These are phyloP conservation scores for Ilex paraguariensis DNA, from an alignment of 305 asterid genomes.

Conservation along the genomic window DNA sequence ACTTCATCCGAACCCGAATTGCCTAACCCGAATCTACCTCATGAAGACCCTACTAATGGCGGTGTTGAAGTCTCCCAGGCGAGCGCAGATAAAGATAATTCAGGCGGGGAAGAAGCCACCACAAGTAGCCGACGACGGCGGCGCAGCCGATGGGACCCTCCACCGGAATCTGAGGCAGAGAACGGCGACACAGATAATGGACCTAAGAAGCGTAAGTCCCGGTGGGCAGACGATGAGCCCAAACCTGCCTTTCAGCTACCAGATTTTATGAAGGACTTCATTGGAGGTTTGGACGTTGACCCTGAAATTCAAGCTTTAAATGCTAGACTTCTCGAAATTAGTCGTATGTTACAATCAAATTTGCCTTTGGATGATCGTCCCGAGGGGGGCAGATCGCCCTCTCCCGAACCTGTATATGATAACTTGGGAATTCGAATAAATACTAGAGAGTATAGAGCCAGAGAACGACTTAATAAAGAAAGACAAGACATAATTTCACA, in stretches of 20 bases:
- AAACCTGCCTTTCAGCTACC: slow-evolving; percentile 17
- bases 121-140: slow-evolving; percentile 7
- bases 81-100: not conserved
- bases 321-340: slow-evolving; percentile 24
- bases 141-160: slow-evolving; percentile 27
- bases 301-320: slow-evolving; percentile 22
- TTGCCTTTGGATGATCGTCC: slow-evolving; percentile 27
- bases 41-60: not conserved
- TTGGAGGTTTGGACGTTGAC: slow-evolving; percentile 25
- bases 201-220: slow-evolving; percentile 23
- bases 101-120: not conserved
- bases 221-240: slow-evolving; percentile 30
- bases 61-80: not conserved
- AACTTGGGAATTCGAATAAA: slow-evolving; percentile 29
- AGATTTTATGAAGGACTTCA: slow-evolving; percentile 18
- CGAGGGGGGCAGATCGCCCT: slow-evolving; percentile 29
- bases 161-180: slow-evolving; percentile 12
- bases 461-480: slow-evolving; percentile 18
- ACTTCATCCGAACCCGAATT: not conserved
- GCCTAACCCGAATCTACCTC: not conserved
- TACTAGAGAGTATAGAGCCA: slow-evolving; percentile 21
- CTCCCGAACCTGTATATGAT: slow-evolving; percentile 31
- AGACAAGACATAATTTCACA: slow-evolving; percentile 16
- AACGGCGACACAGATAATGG: slow-evolving; percentile 15
- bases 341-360: slow-evolving; percentile 23